Evolutionary conservation across 805 yeast species (phyloP).

Genomic region (Priceomyces castillae): DNA sequence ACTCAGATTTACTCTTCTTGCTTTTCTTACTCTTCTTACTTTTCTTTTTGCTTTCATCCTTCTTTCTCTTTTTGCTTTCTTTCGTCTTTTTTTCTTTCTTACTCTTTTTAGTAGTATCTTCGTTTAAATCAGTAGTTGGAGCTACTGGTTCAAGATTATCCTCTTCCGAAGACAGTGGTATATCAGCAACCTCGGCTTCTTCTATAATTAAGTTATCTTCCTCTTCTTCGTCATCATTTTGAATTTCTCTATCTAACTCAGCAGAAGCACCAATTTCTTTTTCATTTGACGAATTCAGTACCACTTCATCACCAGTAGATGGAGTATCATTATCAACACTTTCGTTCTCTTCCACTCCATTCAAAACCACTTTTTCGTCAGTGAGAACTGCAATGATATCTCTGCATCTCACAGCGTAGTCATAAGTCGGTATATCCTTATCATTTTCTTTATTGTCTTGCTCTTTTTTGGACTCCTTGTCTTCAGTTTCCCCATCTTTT

Average conservation of each 20-base stretch:
- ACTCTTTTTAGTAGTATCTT: constrained; percentile 17
- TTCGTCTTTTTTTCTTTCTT: neutral
- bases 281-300: neutral
- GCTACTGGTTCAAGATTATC: constrained; percentile 17
- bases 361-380: constrained; percentile 33
- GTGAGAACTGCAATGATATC: constrained; percentile 30
- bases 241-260: no score
- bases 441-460: constrained; percentile 7
- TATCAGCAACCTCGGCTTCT: constrained; percentile 37
- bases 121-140: constrained; percentile 8
- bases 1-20: neutral
- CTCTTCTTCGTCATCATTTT: neutral
- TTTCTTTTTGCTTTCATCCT: constrained; percentile 12
- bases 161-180: constrained; percentile 2
- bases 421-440: constrained; percentile 25
- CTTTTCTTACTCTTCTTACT: constrained; percentile 5
- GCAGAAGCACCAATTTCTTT: neutral
- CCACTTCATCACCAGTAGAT: constrained; percentile 6
- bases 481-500: constrained; percentile 10
- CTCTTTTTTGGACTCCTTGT: constrained; percentile 12
- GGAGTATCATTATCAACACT: constrained; percentile 4
- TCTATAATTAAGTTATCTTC: constrained; percentile 38
- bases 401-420: constrained; percentile 43
- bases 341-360: constrained; percentile 21
- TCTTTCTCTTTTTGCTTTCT: constrained; percentile 7